Evolutionary conservation across 805 yeast species (phyloP).

Genomic region (Blastobotrys americana): DNA sequence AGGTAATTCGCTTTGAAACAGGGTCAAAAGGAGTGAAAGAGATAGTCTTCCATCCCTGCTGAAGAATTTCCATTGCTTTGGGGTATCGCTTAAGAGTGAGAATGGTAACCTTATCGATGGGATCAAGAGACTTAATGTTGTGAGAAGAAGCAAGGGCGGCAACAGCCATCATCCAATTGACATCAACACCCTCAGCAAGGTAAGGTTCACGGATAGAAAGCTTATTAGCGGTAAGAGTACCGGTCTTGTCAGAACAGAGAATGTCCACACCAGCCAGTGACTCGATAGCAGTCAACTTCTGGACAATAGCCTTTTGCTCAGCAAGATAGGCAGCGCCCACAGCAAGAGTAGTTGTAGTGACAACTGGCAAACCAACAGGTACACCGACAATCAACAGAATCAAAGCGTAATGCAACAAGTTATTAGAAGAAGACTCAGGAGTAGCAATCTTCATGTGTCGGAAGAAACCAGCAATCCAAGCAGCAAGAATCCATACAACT

Average conservation of each 20-base stretch:
- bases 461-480: slow-evolving; percentile 95
- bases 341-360: slow-evolving; percentile 96
- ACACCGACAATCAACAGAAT: slow-evolving; percentile 97
- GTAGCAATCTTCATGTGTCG: slow-evolving; percentile 82
- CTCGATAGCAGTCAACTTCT: slow-evolving; percentile 92
- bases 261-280: slow-evolving; percentile 96
- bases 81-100: slow-evolving; percentile 85
- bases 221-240: slow-evolving; percentile 95
- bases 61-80: slow-evolving; percentile 52
- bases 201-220: slow-evolving; percentile 93
- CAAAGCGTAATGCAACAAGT: slow-evolving; percentile 81
- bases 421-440: slow-evolving; percentile 32
- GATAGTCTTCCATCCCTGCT: slow-evolving; percentile 35
- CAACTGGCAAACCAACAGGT: slow-evolving; percentile 98
- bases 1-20: slow-evolving; percentile 91
- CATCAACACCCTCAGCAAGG: slow-evolving; percentile 96
- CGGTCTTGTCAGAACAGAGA: slow-evolving; percentile 95
- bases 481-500: slow-evolving; percentile 73
- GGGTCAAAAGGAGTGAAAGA: slow-evolving; percentile 98
- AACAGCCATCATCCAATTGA: slow-evolving; percentile 94
- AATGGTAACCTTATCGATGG: slow-evolving; percentile 93
- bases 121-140: slow-evolving; percentile 97
- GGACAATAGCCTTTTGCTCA: slow-evolving; percentile 93
- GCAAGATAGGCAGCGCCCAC: slow-evolving; percentile 99
- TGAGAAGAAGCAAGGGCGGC: slow-evolving; percentile 97